phyloP scores from a whole-genome alignment of 148 eudicot genomes.

The Simmondsia chinensis region DNA sequence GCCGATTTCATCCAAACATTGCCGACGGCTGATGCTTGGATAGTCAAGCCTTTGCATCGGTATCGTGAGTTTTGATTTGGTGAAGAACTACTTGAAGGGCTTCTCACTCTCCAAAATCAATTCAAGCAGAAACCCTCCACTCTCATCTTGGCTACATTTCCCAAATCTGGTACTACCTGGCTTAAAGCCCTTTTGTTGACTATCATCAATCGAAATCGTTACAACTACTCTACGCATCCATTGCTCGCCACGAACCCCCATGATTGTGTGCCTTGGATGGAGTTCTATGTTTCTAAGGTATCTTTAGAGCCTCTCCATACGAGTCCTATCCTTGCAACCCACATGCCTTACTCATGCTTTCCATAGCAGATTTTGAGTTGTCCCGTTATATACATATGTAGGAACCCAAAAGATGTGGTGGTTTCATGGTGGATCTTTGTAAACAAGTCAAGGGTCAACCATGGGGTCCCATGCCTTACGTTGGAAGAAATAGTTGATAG shows the following conservation, averaged over 20 bases:
- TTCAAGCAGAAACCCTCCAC: background rate
- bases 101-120: background rate
- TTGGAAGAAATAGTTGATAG: background rate
- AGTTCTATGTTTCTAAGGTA: too few species aligned
- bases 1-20: too few species aligned
- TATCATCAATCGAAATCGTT: background rate
- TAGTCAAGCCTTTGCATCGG: too few species aligned
- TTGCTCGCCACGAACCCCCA: background rate
- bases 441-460: background rate
- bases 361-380: too few species aligned
- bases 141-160: background rate
- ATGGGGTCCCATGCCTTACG: background rate
- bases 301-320: too few species aligned
- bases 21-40: too few species aligned
- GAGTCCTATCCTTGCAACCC: too few species aligned
- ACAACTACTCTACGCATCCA: too few species aligned
- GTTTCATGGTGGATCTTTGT: too few species aligned
- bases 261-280: background rate
- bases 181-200: background rate
- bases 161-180: slow-evolving; percentile 3
- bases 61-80: background rate
- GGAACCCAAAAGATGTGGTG: too few species aligned
- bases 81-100: background rate
- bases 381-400: too few species aligned
- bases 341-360: too few species aligned